Percentiles rank a stretch among this genome's conserved stretches.
These are phyloP conservation scores for Ilex paraguariensis DNA, from an alignment of 305 asterid species.

Conservation along the genomic window DNA sequence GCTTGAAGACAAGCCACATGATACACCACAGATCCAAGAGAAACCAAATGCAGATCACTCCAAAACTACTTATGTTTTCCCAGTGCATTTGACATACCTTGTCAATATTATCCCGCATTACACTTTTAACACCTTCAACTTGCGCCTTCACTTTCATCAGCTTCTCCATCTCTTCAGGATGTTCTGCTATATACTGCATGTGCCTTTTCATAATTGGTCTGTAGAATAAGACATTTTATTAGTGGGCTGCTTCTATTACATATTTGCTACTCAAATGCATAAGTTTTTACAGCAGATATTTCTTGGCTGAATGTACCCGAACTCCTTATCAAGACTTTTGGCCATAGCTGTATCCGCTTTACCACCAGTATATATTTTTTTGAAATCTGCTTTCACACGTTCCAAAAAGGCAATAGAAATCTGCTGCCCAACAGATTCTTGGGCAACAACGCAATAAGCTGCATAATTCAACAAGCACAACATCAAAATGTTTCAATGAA, in stretches of 20 bases:
- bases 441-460: slow-evolving; percentile 88
- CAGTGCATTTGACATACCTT: slow-evolving; percentile 41
- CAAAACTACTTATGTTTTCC: too few relatives aligned
- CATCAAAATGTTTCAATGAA: background rate
- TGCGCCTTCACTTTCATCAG: slow-evolving; percentile 88
- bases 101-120: slow-evolving; percentile 90
- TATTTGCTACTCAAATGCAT: slow-evolving; percentile 1
- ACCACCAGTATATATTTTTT: slow-evolving; percentile 85
- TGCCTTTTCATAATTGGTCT: slow-evolving; percentile 90
- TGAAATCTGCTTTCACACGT: slow-evolving; percentile 78
- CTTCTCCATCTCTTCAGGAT: slow-evolving; percentile 86
- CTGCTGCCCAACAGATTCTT: slow-evolving; percentile 85
- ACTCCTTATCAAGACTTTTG: slow-evolving; percentile 82
- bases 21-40: too few relatives aligned
- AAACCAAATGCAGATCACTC: too few relatives aligned
- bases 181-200: slow-evolving; percentile 86
- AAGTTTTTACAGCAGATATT: background rate
- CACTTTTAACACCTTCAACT: slow-evolving; percentile 81
- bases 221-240: slow-evolving; percentile 14
- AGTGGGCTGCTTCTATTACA: background rate
- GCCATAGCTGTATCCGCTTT: slow-evolving; percentile 86
- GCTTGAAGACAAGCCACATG: background rate
- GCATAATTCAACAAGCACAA: slow-evolving; percentile 24
- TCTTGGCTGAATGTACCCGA: slow-evolving; percentile 46
- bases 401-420: slow-evolving; percentile 81